Conservation (phyloP, 495 filamentous ascomycete genomes). For the Hypoxylon fuscum region DNA sequence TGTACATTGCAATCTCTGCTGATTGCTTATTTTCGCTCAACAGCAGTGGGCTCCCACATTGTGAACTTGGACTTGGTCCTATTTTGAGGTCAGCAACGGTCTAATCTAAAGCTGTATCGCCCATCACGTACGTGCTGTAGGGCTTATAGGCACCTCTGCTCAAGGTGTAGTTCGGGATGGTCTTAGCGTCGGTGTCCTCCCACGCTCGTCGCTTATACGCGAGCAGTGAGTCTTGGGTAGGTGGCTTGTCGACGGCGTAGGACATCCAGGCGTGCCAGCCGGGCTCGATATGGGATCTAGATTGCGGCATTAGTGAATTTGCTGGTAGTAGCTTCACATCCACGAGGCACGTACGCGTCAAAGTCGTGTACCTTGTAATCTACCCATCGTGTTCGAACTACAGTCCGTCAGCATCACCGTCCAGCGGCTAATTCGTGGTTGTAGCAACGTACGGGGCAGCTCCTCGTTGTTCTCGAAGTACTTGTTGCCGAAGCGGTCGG, state of each 20-base stretch:
- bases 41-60: slow-evolving; percentile 55
- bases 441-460: slow-evolving; percentile 75
- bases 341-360: slow-evolving; percentile 70
- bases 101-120: neutral
- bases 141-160: slow-evolving; percentile 84
- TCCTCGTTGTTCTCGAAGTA: slow-evolving; percentile 97
- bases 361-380: slow-evolving; percentile 91
- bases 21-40: slow-evolving; percentile 44
- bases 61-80: slow-evolving; percentile 58
- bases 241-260: slow-evolving; percentile 90
- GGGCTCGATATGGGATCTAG: slow-evolving; percentile 85
- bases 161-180: slow-evolving; percentile 77
- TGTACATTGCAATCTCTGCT: slow-evolving; percentile 18
- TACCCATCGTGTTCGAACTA: slow-evolving; percentile 97
- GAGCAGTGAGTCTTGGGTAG: slow-evolving; percentile 75
- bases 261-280: slow-evolving; percentile 99
- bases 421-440: neutral
- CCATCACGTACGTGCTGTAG: slow-evolving; percentile 83
- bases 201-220: slow-evolving; percentile 71
- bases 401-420: slow-evolving; percentile 35
- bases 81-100: slow-evolving; percentile 6
- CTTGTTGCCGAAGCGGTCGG: slow-evolving; percentile 94
- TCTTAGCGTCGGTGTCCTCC: slow-evolving; percentile 71
- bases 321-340: slow-evolving; percentile 5
- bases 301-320: slow-evolving; percentile 16